These are phyloP conservation scores for Verticillium nonalfalfae DNA, from an alignment of 2,329 filamentous ascomycete species.

Conservation along the genomic window DNA sequence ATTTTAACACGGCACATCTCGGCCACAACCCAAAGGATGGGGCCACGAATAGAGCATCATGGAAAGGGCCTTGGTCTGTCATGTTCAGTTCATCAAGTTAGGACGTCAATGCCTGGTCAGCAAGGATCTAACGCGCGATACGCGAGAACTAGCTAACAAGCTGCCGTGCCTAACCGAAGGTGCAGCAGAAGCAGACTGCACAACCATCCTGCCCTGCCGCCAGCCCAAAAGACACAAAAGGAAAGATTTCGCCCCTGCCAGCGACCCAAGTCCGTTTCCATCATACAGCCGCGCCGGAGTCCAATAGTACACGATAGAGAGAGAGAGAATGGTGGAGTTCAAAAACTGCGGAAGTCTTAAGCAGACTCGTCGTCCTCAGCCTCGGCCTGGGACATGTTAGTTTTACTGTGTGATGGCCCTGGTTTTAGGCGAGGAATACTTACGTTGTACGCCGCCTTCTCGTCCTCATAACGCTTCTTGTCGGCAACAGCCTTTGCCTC, in stretches of 20 bases:
- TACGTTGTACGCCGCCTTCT: conserved; percentile 93
- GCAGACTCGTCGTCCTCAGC: conserved; percentile 49
- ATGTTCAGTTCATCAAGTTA: background rate
- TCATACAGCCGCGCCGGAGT: background rate
- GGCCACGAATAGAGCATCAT: background rate
- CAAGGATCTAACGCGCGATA: background rate
- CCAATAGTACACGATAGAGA: background rate
- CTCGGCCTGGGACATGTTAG: conserved; percentile 41
- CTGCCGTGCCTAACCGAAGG: background rate
- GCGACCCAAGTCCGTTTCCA: background rate
- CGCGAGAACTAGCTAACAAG: background rate
- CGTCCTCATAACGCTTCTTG: conserved; percentile 99
- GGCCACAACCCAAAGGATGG: background rate
- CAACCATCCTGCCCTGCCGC: background rate
- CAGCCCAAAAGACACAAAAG: background rate
- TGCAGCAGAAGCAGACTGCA: conserved; percentile 5
- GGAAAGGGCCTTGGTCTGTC: background rate
- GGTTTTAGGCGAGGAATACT: conserved; percentile 24
- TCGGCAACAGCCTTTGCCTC: conserved; percentile 94
- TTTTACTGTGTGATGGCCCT: conserved; percentile 6
- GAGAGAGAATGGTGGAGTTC: background rate
- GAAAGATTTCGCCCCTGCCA: background rate
- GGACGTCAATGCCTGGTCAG: background rate
- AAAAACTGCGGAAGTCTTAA: conserved; percentile 13
- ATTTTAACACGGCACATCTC: background rate